Percentiles rank a stretch among this genome's conserved stretches.
These are phyloP conservation scores for Solanum megistacrolobum DNA, from an alignment of 257 asterid species.

Conservation along the genomic window DNA sequence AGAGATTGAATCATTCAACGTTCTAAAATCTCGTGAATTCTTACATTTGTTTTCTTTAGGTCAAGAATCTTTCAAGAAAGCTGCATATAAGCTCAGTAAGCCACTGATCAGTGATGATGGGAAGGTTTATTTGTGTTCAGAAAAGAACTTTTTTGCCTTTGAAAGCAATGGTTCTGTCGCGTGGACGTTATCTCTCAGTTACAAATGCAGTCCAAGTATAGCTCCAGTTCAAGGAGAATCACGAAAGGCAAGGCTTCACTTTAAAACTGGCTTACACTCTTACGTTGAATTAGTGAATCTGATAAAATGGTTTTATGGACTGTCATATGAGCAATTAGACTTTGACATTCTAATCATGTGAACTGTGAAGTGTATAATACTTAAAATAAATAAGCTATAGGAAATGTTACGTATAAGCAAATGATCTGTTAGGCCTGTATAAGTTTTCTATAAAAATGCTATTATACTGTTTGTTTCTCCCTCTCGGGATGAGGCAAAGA, in stretches of 20 bases:
- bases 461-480: neutral
- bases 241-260: constrained; percentile 40
- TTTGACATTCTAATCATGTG: neutral
- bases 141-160: constrained; percentile 47
- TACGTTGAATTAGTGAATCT: neutral
- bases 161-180: constrained; percentile 71
- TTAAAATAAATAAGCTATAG: neutral
- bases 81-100: constrained; percentile 29
- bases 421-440: neutral
- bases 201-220: constrained; percentile 40
- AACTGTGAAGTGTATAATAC: neutral
- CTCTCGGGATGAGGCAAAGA: neutral
- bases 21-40: neutral
- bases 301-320: neutral
- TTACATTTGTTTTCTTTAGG: constrained; percentile 16
- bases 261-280: neutral
- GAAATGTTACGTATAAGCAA: neutral
- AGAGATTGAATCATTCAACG: neutral
- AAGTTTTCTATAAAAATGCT: neutral
- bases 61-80: constrained; percentile 22
- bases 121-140: constrained; percentile 53
- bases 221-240: constrained; percentile 76
- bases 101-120: constrained; percentile 79
- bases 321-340: neutral
- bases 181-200: constrained; percentile 53